Base-by-base conservation (phyloP, 2,329 filamentous ascomycete genomes). In the Ramularia collo-cygni region DNA sequence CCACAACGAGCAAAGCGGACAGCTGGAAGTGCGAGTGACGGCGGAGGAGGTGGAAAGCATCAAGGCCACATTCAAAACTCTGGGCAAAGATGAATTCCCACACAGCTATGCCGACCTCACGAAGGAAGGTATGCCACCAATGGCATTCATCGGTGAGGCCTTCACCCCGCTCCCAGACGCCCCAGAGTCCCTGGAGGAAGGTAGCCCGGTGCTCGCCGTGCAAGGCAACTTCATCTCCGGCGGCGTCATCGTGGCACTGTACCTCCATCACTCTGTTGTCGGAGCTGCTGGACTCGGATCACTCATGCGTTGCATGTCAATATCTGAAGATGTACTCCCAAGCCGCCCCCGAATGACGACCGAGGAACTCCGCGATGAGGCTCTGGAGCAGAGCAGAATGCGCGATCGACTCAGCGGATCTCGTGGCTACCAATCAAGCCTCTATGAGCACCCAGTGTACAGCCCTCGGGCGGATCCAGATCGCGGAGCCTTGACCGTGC, bases 221-320 rank as follows among this genome's bases (percentile, higher is more conserved):
- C 52, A 53, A 18, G 48, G 41, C 7, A 52, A 39, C 33, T 48
- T 53, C 42, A 40, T 54, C 40, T 13, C 43, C 6, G 47, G 46
- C 15, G 52, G 51, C 14, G 41, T 55, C 6, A 16, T 56, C 17
- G 37, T 54, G 7, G 43, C 40, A 14, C 30, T 56, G 18, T 51
- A 38, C 28, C 28, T 56, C 2, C 47, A 55, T 24, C 47, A 52
- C 18, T 41, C 46, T 1, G 47, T 53, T 3, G 47, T 45, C 4
- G 51, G 54, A 35, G 38, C 46, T 17, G 17, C 40, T 4, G 43
- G 50, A 4, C 24, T 55, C 5, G 37, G 30, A 17, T 30, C 39
- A 6, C 44, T 52, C 26, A 38, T 54, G 13, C 38, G 41, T 8
- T 16, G 36, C 34, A 48, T 53, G 50, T 53, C 46, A 4, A 40